Conservation (phyloP, 2,329 filamentous ascomycete species). For the Xylariaceae sp. region DNA sequence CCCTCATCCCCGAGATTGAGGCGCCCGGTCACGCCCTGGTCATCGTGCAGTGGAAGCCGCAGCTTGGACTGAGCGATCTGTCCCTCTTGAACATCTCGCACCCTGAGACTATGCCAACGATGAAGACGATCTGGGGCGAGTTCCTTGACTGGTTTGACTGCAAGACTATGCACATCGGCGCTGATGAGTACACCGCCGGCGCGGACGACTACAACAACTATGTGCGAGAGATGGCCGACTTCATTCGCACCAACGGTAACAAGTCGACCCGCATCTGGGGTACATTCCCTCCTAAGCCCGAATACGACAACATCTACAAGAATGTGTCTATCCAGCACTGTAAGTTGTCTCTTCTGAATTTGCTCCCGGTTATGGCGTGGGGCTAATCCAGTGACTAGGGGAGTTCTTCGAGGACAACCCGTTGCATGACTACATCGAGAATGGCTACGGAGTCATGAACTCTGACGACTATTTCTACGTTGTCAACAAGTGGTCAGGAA, state of each 20-base stretch:
- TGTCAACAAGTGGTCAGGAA: constrained; percentile 43
- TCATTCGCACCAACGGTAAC: constrained; percentile 36
- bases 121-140: constrained; percentile 48
- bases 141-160: constrained; percentile 53
- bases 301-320: constrained; percentile 37
- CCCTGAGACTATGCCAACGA: constrained; percentile 47
- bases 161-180: constrained; percentile 51
- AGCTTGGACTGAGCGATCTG: constrained; percentile 45
- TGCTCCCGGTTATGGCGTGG: not conserved
- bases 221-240: constrained; percentile 47
- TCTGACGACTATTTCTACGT: constrained; percentile 50
- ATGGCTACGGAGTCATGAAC: constrained; percentile 48
- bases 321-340: constrained; percentile 50
- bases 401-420: constrained; percentile 50
- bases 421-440: constrained; percentile 37
- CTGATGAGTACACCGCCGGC: constrained; percentile 48
- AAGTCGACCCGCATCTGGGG: constrained; percentile 53
- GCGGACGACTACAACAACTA: constrained; percentile 47
- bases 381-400: constrained; percentile 29
- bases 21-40: constrained; percentile 52
- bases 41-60: constrained; percentile 55
- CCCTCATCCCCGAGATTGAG: constrained; percentile 56
- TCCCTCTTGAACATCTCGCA: constrained; percentile 52
- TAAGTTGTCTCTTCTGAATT: constrained; percentile 3
- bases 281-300: constrained; percentile 43